Conservation (phyloP, 805 yeast species). For the Metschnikowia noctiluminum region DNA sequence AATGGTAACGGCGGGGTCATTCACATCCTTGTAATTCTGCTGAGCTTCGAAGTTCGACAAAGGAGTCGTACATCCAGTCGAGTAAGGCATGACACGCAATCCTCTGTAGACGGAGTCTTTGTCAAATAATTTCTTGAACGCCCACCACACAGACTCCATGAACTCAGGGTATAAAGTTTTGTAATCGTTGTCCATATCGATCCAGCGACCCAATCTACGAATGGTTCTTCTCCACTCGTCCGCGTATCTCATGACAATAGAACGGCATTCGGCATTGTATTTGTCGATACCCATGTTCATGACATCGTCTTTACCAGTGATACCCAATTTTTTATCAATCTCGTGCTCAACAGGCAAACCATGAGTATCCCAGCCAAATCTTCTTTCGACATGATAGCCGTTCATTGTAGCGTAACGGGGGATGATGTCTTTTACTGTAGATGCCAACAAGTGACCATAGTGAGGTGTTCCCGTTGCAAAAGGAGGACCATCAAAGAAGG, state of each 20-base stretch:
- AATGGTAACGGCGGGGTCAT: constrained; percentile 93
- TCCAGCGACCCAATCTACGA: constrained; percentile 97
- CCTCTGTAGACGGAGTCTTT: constrained; percentile 93
- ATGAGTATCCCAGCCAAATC: constrained; percentile 99
- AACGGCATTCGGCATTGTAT: constrained; percentile 91
- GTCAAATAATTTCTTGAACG: constrained; percentile 80
- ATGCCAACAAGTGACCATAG: constrained; percentile 95
- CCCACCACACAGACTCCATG: constrained; percentile 99
- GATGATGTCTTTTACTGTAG: constrained; percentile 94
- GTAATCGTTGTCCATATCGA: constrained; percentile 97
- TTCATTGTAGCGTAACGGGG: constrained; percentile 98
- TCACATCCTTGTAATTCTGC: constrained; percentile 94
- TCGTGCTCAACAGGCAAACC: constrained; percentile 98
- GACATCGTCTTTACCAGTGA: constrained; percentile 91
- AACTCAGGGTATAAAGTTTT: constrained; percentile 92
- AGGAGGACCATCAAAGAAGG: constrained; percentile 99
- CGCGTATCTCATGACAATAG: constrained; percentile 97
- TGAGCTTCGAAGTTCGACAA: constrained; percentile 97
- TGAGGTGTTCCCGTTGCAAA: constrained; percentile 99
- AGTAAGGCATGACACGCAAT: constrained; percentile 96
- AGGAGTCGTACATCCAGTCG: constrained; percentile 96
- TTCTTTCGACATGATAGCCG: constrained; percentile 92
- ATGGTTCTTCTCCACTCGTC: constrained; percentile 92
- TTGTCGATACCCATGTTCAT: constrained; percentile 90
- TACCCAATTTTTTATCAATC: constrained; percentile 94